Percentiles rank a stretch among this genome's conserved stretches.
phyloP scores from a whole-genome alignment of 1,139 yeast genomes.

The Saccharomyces hybrid region DNA sequence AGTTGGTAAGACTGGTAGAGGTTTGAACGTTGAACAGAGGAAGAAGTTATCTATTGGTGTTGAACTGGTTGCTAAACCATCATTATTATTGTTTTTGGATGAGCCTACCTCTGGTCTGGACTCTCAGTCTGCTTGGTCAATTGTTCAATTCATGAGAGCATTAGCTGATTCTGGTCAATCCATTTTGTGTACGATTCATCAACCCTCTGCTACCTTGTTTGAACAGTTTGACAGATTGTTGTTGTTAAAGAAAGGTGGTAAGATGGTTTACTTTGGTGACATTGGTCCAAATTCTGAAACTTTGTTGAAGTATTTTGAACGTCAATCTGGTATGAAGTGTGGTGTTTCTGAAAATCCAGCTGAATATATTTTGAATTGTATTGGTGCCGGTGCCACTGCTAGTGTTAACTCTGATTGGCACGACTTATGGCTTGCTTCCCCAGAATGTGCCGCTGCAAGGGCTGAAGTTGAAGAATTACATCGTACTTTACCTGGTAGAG shows the following conservation, averaged over 20 bases:
- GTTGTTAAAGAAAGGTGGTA: slow-evolving; percentile 47
- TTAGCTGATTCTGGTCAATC: slow-evolving; percentile 51
- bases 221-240: slow-evolving; percentile 46
- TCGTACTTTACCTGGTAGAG: slow-evolving; percentile 21
- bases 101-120: slow-evolving; percentile 56
- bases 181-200: slow-evolving; percentile 50
- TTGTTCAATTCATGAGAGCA: slow-evolving; percentile 43
- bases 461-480: slow-evolving; percentile 34
- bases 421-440: slow-evolving; percentile 40
- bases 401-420: slow-evolving; percentile 40
- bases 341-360: slow-evolving; percentile 52
- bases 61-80: slow-evolving; percentile 50
- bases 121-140: slow-evolving; percentile 53
- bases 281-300: slow-evolving; percentile 48
- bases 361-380: slow-evolving; percentile 54
- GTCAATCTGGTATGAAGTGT: slow-evolving; percentile 43
- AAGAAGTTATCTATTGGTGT: slow-evolving; percentile 61
- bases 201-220: slow-evolving; percentile 49
- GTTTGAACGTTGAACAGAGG: slow-evolving; percentile 59
- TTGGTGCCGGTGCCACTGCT: slow-evolving; percentile 66
- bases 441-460: slow-evolving; percentile 34
- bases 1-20: slow-evolving; percentile 50
- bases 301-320: slow-evolving; percentile 49
- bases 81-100: slow-evolving; percentile 45
- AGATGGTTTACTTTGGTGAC: slow-evolving; percentile 61